phyloP scores from a whole-genome alignment of 2,329 filamentous ascomycete genomes.

The Cladosporium sp. region DNA sequence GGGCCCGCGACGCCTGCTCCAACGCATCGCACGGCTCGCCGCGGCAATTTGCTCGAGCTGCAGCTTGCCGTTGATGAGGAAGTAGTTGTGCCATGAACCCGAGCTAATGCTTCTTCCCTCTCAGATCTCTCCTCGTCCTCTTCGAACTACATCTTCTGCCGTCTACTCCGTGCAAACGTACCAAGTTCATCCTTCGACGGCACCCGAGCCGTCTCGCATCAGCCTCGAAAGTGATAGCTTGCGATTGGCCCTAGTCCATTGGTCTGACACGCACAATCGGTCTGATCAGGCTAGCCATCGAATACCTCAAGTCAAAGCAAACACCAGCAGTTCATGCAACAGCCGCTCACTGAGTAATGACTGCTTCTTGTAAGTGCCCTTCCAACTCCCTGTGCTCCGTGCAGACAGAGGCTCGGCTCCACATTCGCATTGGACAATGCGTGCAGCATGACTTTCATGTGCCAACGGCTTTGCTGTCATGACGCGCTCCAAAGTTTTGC shows the following conservation, averaged over 20 bases:
- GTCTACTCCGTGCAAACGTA: not conserved
- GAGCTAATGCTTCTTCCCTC: slow-evolving; percentile 4
- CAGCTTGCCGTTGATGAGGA: slow-evolving; percentile 7
- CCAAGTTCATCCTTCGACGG: not conserved
- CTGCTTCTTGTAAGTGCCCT: slow-evolving; percentile 25
- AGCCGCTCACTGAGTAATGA: slow-evolving; percentile 24
- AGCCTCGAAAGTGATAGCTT: not conserved
- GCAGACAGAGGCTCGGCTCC: not conserved
- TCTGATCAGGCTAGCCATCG: not conserved
- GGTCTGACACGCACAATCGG: not conserved
- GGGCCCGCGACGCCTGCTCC: slow-evolving; percentile 2
- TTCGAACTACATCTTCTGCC: slow-evolving; percentile 1
- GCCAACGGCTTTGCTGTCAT: not conserved
- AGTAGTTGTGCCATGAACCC: not conserved
- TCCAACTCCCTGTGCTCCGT: not conserved
- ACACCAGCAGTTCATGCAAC: slow-evolving; percentile 19
- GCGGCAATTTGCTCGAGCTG: slow-evolving; percentile 8
- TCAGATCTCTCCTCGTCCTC: not conserved
- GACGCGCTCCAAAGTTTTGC: not conserved
- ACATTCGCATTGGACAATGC: not conserved
- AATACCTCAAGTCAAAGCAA: slow-evolving; percentile 7
- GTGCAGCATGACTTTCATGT: not conserved
- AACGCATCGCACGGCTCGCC: slow-evolving; percentile 3
- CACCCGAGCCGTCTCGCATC: not conserved
- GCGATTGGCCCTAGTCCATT: not conserved